Conservation (phyloP, 1,139 yeast species). For the Taiozyma sp. region DNA sequence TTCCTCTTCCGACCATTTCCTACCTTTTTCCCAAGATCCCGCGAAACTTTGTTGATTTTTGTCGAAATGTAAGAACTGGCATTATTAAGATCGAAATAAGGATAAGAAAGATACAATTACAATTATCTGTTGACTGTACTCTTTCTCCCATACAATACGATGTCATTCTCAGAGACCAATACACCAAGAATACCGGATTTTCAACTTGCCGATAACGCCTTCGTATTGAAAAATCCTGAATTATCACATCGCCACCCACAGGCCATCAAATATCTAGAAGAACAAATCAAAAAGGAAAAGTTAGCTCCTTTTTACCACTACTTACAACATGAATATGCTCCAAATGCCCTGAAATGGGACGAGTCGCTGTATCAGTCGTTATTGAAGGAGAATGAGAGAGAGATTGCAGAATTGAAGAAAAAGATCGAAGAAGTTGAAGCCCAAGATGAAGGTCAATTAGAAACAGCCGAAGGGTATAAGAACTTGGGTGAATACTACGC, state of each 20-base stretch:
- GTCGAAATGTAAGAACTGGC: background rate
- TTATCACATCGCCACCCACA: conserved; percentile 35
- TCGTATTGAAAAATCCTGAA: conserved; percentile 46
- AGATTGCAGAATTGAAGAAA: conserved; percentile 53
- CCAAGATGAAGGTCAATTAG: conserved; percentile 89
- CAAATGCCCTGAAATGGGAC: conserved; percentile 45
- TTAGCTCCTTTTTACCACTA: conserved; percentile 86
- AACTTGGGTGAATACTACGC: conserved; percentile 89
- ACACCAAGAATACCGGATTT: conserved; percentile 65
- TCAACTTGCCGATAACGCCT: conserved; percentile 72
- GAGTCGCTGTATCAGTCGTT: conserved; percentile 48
- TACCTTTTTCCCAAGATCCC: background rate
- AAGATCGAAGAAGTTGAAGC: conserved; percentile 72
- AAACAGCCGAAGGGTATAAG: conserved; percentile 70
- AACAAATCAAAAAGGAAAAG: conserved; percentile 51
- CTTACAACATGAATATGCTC: conserved; percentile 48
- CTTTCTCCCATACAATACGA: background rate
- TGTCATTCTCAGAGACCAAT: conserved; percentile 8
- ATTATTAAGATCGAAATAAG: background rate
- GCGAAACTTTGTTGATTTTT: background rate
- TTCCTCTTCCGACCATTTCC: background rate
- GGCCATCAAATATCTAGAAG: conserved; percentile 43
- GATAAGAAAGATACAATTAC: background rate
- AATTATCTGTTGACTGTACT: background rate
- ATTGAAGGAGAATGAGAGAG: conserved; percentile 47